Percentiles rank a stretch among this genome's conserved stretches.
phyloP scores from a whole-genome alignment of 371 early-diverging fungal genomes.

The Mortierella sp. region DNA sequence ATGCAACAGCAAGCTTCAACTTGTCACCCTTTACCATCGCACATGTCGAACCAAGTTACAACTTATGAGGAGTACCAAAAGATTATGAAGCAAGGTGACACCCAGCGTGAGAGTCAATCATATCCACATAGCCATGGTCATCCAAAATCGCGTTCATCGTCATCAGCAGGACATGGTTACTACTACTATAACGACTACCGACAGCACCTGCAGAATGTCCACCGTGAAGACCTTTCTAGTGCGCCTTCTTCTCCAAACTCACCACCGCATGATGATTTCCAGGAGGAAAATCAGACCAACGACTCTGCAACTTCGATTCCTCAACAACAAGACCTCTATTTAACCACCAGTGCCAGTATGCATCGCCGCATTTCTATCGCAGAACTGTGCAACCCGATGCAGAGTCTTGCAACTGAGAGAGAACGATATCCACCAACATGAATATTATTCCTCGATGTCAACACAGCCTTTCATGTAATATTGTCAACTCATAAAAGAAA shows the following conservation, averaged over 20 bases:
- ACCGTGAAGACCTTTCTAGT: constrained; percentile 24
- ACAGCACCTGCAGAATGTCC: constrained; percentile 10
- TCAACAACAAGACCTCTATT: constrained; percentile 1
- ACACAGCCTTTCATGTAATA: no score
- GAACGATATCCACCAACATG: constrained; percentile 12
- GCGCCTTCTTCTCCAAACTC: constrained; percentile 38
- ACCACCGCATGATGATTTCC: constrained; percentile 28
- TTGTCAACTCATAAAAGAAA: no score
- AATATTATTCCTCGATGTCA: not conserved
- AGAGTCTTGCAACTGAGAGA: constrained; percentile 47
- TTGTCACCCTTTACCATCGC: not conserved
- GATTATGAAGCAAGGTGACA: constrained; percentile 5
- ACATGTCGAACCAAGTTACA: constrained; percentile 14
- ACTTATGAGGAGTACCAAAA: constrained; percentile 46
- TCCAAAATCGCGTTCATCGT: not conserved
- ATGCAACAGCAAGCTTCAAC: constrained; percentile 9
- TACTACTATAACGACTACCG: constrained; percentile 16
- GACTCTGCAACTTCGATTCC: constrained; percentile 22
- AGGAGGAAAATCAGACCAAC: constrained; percentile 22
- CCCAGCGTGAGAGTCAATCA: constrained; percentile 16
- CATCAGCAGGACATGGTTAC: constrained; percentile 4
- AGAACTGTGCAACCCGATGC: constrained; percentile 54
- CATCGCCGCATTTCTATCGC: constrained; percentile 55
- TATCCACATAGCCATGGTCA: not conserved
- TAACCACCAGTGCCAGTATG: constrained; percentile 18